These are phyloP conservation scores for Acanthamoeba lenticulata DNA, from an alignment of 208 protist species.

Conservation along the genomic window DNA sequence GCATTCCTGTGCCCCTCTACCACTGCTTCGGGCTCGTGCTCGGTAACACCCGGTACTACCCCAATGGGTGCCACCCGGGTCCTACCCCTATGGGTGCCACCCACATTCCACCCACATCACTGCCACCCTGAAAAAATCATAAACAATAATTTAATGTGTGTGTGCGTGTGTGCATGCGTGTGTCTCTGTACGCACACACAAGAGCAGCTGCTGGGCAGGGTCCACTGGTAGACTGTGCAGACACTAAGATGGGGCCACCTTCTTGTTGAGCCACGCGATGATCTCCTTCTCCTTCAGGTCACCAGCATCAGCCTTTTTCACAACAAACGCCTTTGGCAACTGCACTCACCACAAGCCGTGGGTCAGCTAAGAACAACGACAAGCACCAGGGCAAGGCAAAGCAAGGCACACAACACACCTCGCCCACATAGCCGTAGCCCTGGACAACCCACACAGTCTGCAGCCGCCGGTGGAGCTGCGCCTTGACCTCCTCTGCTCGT, in stretches of 20 bases:
- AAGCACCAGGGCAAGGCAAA: not conserved
- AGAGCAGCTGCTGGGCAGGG: no score
- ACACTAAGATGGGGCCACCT: conserved; percentile 86
- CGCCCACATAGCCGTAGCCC: conserved; percentile 84
- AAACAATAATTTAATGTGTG: no score
- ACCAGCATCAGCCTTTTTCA: conserved; percentile 75
- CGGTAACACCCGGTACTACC: no score
- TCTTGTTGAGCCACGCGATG: conserved; percentile 75
- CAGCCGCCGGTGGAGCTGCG: conserved; percentile 66
- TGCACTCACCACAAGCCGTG: no score
- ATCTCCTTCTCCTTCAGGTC: conserved; percentile 70
- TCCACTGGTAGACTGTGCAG: no score
- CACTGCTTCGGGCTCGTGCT: conserved; percentile 88
- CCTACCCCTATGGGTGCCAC: no score
- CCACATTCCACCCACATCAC: no score
- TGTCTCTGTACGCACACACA: no score
- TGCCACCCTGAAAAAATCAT: no score
- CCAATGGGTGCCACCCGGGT: no score
- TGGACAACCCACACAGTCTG: conserved; percentile 76
- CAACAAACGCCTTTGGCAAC: conserved; percentile 87
- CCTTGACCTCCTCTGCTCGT: conserved; percentile 78
- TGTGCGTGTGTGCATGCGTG: no score
- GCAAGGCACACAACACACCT: conserved; percentile 46
- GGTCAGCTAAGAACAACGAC: not conserved
- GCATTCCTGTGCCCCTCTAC: conserved; percentile 87